Percentiles rank a stretch among this genome's conserved stretches.
Evolutionary conservation across 2,329 filamentous ascomycete species (phyloP).

Genomic region (Aspergillus ruber): DNA sequence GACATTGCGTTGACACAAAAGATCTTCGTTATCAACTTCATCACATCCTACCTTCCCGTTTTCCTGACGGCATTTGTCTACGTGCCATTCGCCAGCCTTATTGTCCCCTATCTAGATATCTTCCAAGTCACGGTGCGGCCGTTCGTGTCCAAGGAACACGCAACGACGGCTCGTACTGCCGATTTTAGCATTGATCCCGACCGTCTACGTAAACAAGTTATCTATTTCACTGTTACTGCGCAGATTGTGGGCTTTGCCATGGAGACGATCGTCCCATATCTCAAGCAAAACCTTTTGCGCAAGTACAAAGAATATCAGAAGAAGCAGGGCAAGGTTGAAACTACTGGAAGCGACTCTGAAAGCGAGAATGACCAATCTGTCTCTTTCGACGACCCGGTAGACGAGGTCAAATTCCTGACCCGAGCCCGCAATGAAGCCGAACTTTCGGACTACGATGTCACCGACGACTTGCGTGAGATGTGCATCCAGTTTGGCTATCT

Average conservation of each 20-base stretch:
- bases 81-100: constrained; percentile 78
- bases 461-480: constrained; percentile 89
- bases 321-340: constrained; percentile 16
- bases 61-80: constrained; percentile 92
- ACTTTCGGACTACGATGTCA: constrained; percentile 83
- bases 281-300: constrained; percentile 71
- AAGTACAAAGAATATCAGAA: constrained; percentile 53
- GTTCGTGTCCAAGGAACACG: constrained; percentile 68
- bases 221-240: constrained; percentile 94
- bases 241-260: constrained; percentile 84
- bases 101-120: constrained; percentile 83
- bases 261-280: constrained; percentile 77
- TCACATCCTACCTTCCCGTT: constrained; percentile 87
- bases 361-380: constrained; percentile 21
- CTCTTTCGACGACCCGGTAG: constrained; percentile 59
- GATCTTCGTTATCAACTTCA: constrained; percentile 96
- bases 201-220: constrained; percentile 81
- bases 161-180: constrained; percentile 46
- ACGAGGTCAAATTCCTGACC: constrained; percentile 74
- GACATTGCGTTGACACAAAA: constrained; percentile 83
- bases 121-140: constrained; percentile 72
- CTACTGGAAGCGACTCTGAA: constrained; percentile 10
- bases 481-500: constrained; percentile 85
- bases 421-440: constrained; percentile 81
- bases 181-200: constrained; percentile 78